Conservation (phyloP, 352 stramenopile genomes). For the Globisporangium lucens region DNA sequence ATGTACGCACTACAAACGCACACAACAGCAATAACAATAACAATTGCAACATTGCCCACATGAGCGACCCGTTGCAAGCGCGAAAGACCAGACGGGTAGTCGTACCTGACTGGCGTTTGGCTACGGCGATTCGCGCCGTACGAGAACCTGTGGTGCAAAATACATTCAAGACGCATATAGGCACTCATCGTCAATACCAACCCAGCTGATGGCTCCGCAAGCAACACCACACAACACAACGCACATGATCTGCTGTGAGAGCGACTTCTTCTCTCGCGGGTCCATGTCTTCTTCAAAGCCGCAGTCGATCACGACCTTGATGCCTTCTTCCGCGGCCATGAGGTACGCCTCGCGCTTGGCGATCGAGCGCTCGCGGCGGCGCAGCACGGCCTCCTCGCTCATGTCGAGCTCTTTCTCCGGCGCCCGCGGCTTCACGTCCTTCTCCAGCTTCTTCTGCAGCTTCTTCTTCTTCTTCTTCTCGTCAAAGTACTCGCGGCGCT, state of each 20-base stretch:
- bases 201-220: not conserved
- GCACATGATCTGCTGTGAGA: conserved; percentile 94
- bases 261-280: conserved; percentile 90
- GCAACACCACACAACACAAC: conserved; percentile 13
- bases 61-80: not conserved
- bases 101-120: conserved; percentile 47
- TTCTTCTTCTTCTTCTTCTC: conserved; percentile 89
- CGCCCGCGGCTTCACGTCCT: conserved; percentile 30
- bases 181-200: not conserved
- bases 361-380: conserved; percentile 51
- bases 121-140: conserved; percentile 77
- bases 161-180: not conserved
- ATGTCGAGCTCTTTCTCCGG: conserved; percentile 65
- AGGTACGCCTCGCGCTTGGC: conserved; percentile 74
- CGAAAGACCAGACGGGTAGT: not conserved
- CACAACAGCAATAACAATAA: conserved; percentile 1
- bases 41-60: not conserved
- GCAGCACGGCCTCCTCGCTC: conserved; percentile 68
- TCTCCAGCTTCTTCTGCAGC: conserved; percentile 43
- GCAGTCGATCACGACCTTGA: conserved; percentile 91
- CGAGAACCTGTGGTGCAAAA: conserved; percentile 52
- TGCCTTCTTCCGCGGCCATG: conserved; percentile 81
- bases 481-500: conserved; percentile 63
- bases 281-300: conserved; percentile 93
- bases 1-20: conserved; percentile 38